Conservation (phyloP, 2,329 filamentous ascomycete genomes). For the Aureobasidium sp. region DNA sequence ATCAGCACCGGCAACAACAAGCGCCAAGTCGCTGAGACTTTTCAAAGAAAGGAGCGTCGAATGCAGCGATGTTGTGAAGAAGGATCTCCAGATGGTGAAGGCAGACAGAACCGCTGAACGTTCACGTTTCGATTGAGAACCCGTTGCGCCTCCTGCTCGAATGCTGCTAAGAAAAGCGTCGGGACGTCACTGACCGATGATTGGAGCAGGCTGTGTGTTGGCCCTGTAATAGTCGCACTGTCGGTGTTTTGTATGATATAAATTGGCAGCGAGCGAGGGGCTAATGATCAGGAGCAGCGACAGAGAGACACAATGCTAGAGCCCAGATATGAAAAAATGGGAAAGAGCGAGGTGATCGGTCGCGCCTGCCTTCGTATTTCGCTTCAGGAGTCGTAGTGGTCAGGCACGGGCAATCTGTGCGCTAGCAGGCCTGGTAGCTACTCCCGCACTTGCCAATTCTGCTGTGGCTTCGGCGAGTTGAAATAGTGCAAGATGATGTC, state of each 20-base stretch:
- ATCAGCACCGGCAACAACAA: slow-evolving; percentile 5
- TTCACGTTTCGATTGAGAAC: slow-evolving; percentile 10
- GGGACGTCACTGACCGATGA: slow-evolving; percentile 10
- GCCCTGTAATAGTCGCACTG: not conserved
- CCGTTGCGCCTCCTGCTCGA: not conserved
- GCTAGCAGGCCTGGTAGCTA: not conserved
- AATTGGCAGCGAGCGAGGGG: slow-evolving; percentile 2
- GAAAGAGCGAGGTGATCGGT: not conserved
- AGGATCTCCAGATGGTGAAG: not conserved
- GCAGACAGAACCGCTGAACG: slow-evolving; percentile 1
- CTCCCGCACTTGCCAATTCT: slow-evolving; percentile 2
- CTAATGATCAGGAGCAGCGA: not conserved
- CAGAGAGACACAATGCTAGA: slow-evolving; percentile 1
- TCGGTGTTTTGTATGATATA: not conserved
- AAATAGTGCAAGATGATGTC: slow-evolving; percentile 4
- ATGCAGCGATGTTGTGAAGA: slow-evolving; percentile 10
- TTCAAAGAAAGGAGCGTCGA: not conserved
- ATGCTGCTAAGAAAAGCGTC: slow-evolving; percentile 13
- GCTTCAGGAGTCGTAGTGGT: slow-evolving; percentile 11
- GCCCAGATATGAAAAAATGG: not conserved
- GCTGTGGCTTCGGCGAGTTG: slow-evolving; percentile 5
- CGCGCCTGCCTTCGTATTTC: slow-evolving; percentile 1
- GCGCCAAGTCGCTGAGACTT: slow-evolving; percentile 6
- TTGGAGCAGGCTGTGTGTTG: not conserved
- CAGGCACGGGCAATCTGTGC: not conserved